These are phyloP conservation scores for Talaromyces atroroseus DNA, from an alignment of 2,329 filamentous ascomycete species.

Conservation along the genomic window DNA sequence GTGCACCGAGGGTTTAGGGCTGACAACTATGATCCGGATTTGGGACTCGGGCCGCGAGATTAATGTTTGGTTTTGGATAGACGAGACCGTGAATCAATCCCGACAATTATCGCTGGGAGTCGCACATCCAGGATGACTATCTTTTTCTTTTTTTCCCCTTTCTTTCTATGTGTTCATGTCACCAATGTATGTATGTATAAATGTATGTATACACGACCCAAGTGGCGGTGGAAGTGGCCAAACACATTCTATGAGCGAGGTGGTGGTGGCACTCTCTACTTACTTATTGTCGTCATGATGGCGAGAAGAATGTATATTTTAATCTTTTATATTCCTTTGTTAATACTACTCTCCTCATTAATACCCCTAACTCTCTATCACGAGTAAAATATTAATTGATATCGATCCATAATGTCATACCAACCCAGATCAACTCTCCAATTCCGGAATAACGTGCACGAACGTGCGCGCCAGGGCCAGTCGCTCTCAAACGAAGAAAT, in stretches of 20 bases:
- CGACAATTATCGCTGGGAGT: too few species aligned
- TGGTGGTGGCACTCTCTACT: background rate
- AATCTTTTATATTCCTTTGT: background rate
- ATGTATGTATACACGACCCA: background rate
- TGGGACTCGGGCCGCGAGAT: background rate
- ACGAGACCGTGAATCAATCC: too few species aligned
- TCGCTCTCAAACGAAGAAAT: slow-evolving; percentile 16
- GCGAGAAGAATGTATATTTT: background rate
- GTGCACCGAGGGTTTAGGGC: background rate
- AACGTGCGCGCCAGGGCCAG: slow-evolving; percentile 9
- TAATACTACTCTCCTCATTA: background rate
- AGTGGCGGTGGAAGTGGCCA: background rate
- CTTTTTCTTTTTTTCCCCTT: too few species aligned
- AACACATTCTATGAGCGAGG: background rate
- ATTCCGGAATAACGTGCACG: slow-evolving; percentile 12
- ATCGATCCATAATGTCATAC: background rate
- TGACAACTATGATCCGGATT: background rate
- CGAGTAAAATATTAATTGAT: background rate
- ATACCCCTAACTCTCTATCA: background rate
- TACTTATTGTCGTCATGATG: background rate
- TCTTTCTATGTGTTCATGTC: too few species aligned
- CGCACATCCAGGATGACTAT: too few species aligned
- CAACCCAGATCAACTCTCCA: slow-evolving; percentile 6
- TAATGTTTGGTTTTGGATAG: too few species aligned
- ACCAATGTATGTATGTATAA: too few species aligned